These are phyloP conservation scores for Fraxinus platypoda DNA, from an alignment of 305 asterid species.

Conservation along the genomic window DNA sequence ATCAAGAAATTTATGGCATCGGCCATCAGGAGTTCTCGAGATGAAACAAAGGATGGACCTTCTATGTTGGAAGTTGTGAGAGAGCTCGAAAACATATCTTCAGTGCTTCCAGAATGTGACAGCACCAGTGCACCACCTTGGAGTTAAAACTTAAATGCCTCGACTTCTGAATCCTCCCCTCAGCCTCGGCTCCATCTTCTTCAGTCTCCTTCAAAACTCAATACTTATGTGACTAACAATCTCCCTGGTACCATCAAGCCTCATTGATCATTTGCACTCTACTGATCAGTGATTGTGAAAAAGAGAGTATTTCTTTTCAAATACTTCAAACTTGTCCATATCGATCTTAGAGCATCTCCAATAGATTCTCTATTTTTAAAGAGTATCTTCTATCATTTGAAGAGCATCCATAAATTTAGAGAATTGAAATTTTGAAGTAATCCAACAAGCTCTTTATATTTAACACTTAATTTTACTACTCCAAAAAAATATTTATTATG, in stretches of 20 bases:
- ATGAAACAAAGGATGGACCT: constrained; percentile 71
- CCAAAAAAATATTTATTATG: too few species aligned
- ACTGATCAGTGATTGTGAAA: not conserved
- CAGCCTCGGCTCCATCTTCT: constrained; percentile 33
- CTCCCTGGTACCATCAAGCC: constrained; percentile 53
- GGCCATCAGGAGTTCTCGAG: constrained; percentile 67
- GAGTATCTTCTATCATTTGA: too few species aligned
- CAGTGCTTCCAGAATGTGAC: constrained; percentile 44
- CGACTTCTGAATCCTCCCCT: constrained; percentile 29
- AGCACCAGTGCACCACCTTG: not conserved
- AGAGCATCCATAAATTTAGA: too few species aligned
- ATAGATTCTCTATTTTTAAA: too few species aligned
- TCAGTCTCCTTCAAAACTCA: constrained; percentile 34
- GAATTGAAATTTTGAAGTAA: too few species aligned
- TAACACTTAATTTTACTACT: too few species aligned
- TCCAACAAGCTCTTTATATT: too few species aligned
- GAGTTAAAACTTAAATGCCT: constrained; percentile 14
- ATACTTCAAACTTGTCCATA: not conserved
- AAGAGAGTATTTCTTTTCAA: not conserved
- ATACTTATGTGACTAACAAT: constrained; percentile 35
- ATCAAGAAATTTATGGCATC: constrained; percentile 57
- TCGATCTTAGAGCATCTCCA: not conserved
- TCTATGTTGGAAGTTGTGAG: constrained; percentile 75
- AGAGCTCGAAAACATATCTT: constrained; percentile 59
- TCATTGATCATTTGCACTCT: constrained; percentile 34